Base-by-base conservation (phyloP, 805 yeast species). In the Isabelozyma rhagii region DNA sequence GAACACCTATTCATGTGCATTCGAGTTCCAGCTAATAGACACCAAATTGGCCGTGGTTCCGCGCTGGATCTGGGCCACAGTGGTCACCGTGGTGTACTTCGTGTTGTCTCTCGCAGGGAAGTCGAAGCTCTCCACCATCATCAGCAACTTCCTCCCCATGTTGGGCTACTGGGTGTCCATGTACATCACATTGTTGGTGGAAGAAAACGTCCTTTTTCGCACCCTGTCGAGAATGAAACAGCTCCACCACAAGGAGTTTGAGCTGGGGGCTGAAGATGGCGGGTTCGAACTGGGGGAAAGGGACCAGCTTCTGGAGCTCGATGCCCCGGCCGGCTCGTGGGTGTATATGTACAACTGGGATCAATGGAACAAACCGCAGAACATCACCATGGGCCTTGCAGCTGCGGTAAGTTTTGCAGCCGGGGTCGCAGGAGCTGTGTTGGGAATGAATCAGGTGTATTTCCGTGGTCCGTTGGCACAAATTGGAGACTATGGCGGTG, bases 361-460 rank as follows among this genome's bases (percentile, higher is more conserved):
- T 8, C 45, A 51, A 27, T 69, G 73, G 73, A 54, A 69, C 47
- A 45, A 56, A 13, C 66, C 66, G 1, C 29, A 48, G n/a, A 47
- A 54, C 5, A 60, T 66, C 46, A 64, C 75, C 5, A 57, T 54
- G 10, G 77, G 77, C 0, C 50, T 61, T 18, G 75, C 75, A 0
- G 72, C 74, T 5, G 54, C 67, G 5, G 51, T 56, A 1, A 58
- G 75, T 1, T 69, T 69, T 46, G 45, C 56, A 9, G 48, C 55
- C 39, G 75, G 75, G 4, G 70, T 67, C 1, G 63, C 63, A 1
- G 75, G 75, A 15, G 75, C 75, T 1, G 70, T 67, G 2, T 59
- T 71, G n/a, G 75, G 75, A 3, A 71, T 71, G 75, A 63, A 70
- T 13, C 75, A 71, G 48, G 63, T 66, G 1, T 71, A 71, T 53